Percentiles rank a stretch among this genome's conserved stretches.
phyloP scores from a whole-genome alignment of 805 yeast genomes.

The Wickerhamomyces alni region DNA sequence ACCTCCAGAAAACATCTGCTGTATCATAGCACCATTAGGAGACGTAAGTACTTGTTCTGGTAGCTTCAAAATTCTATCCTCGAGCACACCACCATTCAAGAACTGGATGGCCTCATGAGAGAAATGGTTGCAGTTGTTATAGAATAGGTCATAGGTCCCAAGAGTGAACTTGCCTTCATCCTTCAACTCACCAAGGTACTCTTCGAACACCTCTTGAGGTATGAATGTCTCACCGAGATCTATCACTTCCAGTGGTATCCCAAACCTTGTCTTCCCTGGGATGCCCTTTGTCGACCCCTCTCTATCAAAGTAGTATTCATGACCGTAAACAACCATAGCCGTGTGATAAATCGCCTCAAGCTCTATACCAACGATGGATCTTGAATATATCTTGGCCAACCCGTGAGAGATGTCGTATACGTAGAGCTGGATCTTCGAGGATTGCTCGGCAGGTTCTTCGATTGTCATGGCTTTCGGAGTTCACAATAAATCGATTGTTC shows the following conservation, averaged over 20 bases:
- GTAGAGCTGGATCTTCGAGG: constrained; percentile 15
- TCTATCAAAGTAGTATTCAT: constrained; percentile 53
- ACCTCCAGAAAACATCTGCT: constrained; percentile 26
- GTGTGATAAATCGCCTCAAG: constrained; percentile 68
- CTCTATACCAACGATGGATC: constrained; percentile 43
- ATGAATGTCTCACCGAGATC: constrained; percentile 50
- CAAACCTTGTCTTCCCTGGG: constrained; percentile 56
- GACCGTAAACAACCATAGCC: constrained; percentile 45
- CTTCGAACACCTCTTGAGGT: constrained; percentile 45
- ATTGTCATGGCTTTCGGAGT: background rate
- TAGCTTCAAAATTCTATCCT: constrained; percentile 42
- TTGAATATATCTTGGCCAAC: constrained; percentile 46
- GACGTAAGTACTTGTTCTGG: constrained; percentile 47
- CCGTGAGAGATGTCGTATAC: constrained; percentile 64
- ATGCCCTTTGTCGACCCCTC: constrained; percentile 40
- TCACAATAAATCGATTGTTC: too few species aligned
- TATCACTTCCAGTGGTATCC: constrained; percentile 45
- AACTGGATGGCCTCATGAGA: constrained; percentile 52
- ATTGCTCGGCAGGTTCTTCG: background rate
- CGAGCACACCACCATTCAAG: constrained; percentile 49
- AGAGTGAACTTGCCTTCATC: constrained; percentile 36
- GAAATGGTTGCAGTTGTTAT: constrained; percentile 66
- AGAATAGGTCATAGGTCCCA: constrained; percentile 47
- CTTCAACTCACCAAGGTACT: constrained; percentile 44
- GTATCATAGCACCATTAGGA: constrained; percentile 45